Evolutionary conservation across 2,329 filamentous ascomycete genomes (phyloP), one percentile per base, ranked within the genome.

Genomic region (Phialophora verrucosa): DNA sequence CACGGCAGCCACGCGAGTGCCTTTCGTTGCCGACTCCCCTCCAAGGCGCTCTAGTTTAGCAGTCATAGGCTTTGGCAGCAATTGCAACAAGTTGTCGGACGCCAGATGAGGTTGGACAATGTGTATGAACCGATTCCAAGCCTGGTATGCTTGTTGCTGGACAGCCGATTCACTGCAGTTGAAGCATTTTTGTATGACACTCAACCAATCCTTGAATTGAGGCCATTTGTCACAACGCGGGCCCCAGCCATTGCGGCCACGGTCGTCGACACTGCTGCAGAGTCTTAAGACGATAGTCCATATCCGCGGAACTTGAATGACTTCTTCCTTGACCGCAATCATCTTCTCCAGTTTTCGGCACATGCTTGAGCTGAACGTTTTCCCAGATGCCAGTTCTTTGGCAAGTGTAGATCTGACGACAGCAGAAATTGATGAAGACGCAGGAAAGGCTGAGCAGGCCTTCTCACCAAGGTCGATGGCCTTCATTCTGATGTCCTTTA

Each of bases 251-350:
- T 90, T 88, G 31, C 47, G 49, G 14, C 47, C 49, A 25, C 59
- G 59, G 32, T 54, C 59, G n/a, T 61, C 59, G 27, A 61, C 31
- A 31, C n/a, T 51, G 25, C 54, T 61, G 56, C 97, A 82, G 63
- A 97, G 87, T 1, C 97, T 83, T 6, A 94, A 87, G 2, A 96
- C 82, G 42, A 92, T 86, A 65, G 91, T 90, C 94, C 94, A 98
- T 25, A 98, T 91, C 70, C 93, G 91, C 5, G 95, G 93, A 0
- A 96, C 93, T 47, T 87, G 83, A 0, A 83, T 77, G 10, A 86
- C 87, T 25, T 87, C 84, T 12, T 88, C 85, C 69, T 88, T 85
- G 29, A 80, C 79, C 4, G 80, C 74, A 70, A 90, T 83, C 88
- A 95, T 91, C 11, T 83, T 81, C 63, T 85, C 85, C 61, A 98